Percentiles rank a stretch among this genome's conserved stretches.
Evolutionary conservation across 1,284 basidiomycete genomes (phyloP).

Genomic region (Exobasidium rhododendri): DNA sequence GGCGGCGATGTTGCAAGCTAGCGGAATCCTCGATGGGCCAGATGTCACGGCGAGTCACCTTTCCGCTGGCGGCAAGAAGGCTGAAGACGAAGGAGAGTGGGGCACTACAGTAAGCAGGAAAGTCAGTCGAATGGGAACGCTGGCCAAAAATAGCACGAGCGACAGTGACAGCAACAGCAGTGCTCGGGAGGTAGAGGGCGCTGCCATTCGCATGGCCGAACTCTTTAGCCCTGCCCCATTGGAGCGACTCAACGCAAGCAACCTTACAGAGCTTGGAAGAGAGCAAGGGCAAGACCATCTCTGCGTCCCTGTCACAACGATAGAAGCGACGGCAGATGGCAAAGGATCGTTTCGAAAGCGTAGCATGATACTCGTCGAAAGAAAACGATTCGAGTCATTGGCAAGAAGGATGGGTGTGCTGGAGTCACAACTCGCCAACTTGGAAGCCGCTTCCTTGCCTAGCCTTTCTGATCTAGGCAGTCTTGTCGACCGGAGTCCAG

Average conservation of each 20-base stretch:
- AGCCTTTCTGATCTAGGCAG: conserved; percentile 3
- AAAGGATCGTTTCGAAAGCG: conserved; percentile 40
- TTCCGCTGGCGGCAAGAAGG: not conserved
- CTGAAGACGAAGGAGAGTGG: conserved; percentile 31
- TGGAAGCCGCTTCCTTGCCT: conserved; percentile 10
- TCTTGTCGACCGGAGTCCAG: conserved; percentile 2
- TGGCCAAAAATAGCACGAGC: too few relatives aligned
- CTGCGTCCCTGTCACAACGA: conserved; percentile 30
- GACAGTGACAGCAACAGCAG: not conserved
- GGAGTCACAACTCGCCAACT: conserved; percentile 21
- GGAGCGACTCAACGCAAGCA: conserved; percentile 19
- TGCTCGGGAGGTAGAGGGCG: not conserved
- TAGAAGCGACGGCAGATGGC: conserved; percentile 35
- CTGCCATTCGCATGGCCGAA: conserved; percentile 11
- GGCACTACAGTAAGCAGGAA: conserved; percentile 29
- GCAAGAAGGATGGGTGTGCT: conserved; percentile 37
- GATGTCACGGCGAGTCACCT: not conserved
- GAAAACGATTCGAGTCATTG: conserved; percentile 36
- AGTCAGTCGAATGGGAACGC: conserved; percentile 19
- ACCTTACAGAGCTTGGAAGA: not conserved
- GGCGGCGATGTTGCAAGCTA: not conserved
- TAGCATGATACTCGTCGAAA: conserved; percentile 44
- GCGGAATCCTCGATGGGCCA: not conserved
- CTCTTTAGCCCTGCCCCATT: conserved; percentile 20
- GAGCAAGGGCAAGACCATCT: conserved; percentile 15